Percentiles rank a stretch among this genome's conserved stretches.
phyloP scores from a whole-genome alignment of 164 flowering plant genomes.

The Tinospora cordifolia region DNA sequence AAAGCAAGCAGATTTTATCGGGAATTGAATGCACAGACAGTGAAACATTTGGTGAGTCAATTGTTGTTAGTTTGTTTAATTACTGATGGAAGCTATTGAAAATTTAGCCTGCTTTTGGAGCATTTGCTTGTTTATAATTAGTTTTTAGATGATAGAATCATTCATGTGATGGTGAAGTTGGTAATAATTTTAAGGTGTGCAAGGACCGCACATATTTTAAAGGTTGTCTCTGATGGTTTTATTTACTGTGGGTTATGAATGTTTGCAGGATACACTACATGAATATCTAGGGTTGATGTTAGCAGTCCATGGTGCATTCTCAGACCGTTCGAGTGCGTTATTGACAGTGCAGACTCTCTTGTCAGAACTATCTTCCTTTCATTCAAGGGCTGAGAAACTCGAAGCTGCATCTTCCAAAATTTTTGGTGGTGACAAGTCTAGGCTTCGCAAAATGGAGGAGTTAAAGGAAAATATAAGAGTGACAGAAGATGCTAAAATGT shows the following conservation, averaged over 20 bases:
- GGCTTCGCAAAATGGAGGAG: slow-evolving; percentile 68
- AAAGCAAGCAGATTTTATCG: slow-evolving; percentile 88
- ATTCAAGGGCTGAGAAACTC: slow-evolving; percentile 63
- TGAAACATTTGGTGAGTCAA: slow-evolving; percentile 70
- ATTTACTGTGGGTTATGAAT: slow-evolving; percentile 1
- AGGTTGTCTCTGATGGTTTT: background rate
- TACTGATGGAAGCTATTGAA: background rate
- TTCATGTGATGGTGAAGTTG: no score
- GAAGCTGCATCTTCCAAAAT: slow-evolving; percentile 81
- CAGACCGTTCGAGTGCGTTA: slow-evolving; percentile 84
- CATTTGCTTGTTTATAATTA: background rate
- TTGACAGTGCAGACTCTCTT: slow-evolving; percentile 84
- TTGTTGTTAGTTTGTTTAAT: background rate
- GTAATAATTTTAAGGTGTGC: background rate
- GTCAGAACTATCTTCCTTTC: slow-evolving; percentile 68
- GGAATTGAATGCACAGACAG: slow-evolving; percentile 79
- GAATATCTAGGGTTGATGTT: slow-evolving; percentile 83
- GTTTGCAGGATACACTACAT: slow-evolving; percentile 72
- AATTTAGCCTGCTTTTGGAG: background rate
- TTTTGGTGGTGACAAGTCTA: slow-evolving; percentile 84
- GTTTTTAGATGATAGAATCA: background rate
- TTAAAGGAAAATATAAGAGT: slow-evolving; percentile 62
- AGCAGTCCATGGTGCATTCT: slow-evolving; percentile 74
- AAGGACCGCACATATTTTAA: background rate
- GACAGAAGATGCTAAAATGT: slow-evolving; percentile 77